A percentile compares a stretch with the other conserved stretches of the same genome.
phyloP scores from a whole-genome alignment of 1,284 basidiomycete species.

The Trichosporon sp. region DNA sequence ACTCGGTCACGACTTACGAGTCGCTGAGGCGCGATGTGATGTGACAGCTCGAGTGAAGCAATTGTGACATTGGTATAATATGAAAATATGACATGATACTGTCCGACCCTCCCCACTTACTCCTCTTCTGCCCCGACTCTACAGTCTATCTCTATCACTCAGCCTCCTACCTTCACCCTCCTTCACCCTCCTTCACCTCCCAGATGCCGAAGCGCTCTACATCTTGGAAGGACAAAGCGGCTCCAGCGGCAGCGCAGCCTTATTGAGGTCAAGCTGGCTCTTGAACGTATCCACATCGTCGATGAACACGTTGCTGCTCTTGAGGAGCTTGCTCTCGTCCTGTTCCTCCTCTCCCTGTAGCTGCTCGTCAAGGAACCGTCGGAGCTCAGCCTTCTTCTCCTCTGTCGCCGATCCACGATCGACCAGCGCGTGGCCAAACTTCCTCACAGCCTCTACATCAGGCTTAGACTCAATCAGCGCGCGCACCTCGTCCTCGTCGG shows the following conservation, averaged over 20 bases:
- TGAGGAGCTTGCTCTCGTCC: conserved; percentile 44
- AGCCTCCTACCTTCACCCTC: too few relatives aligned
- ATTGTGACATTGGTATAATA: too few relatives aligned
- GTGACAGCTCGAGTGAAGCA: too few relatives aligned
- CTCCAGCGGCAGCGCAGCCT: conserved; percentile 50
- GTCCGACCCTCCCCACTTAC: too few relatives aligned
- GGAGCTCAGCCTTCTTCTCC: conserved; percentile 26
- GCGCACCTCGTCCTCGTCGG: conserved; percentile 52
- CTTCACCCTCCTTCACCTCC: background rate
- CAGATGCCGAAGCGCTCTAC: conserved; percentile 8
- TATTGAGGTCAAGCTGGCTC: conserved; percentile 52
- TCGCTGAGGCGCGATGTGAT: too few relatives aligned
- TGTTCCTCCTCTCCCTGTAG: conserved; percentile 56
- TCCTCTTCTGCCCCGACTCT: too few relatives aligned
- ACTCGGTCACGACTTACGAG: too few relatives aligned
- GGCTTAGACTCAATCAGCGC: conserved; percentile 54
- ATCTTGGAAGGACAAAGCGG: conserved; percentile 36
- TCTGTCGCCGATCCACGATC: conserved; percentile 31
- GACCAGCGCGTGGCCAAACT: conserved; percentile 58
- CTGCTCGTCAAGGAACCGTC: conserved; percentile 38
- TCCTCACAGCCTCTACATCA: conserved; percentile 52
- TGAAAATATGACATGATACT: too few relatives aligned
- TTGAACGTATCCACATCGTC: conserved; percentile 69
- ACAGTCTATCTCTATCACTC: too few relatives aligned
- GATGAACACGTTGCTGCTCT: conserved; percentile 58